Evolutionary conservation across 2,329 filamentous ascomycete genomes (phyloP), one percentile per base, ranked within the genome.

Genomic region (Fusarium sp.): DNA sequence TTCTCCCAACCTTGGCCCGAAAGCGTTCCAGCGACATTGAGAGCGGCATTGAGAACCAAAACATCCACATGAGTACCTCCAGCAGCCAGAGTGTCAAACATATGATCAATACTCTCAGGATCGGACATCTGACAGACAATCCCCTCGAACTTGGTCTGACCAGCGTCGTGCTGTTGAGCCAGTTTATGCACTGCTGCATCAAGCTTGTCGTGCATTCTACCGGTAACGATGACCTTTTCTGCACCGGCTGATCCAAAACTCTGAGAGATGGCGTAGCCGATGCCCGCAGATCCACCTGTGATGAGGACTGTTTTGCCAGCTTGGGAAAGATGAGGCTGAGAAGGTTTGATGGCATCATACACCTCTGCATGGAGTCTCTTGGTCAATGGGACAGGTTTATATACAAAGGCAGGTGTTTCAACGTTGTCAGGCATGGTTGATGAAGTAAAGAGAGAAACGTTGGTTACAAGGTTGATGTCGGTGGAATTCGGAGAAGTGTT

Each of bases 261-360:
- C 16, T 23, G 12, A 2, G 57, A 53, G 8, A 24, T 61, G 8
- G 37, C 35, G 6, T 41, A 58, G 2, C 57, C 35, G 3, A 61
- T 61, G 5, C 53, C 53, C 1, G 20, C 11, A 10, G 57, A 42
- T 9, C 42, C 53, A 13, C 53, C 53, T 6, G 57, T 61, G 16
- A 61, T 21, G 12, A 49, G 42, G 3, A 59, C 18, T 1, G 35
- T 61, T 18, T 12, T 61, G 3, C 42, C 53, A 21, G 20, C 13
- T 31, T 61, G 57, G 5, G 42, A 61, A 4, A 61, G 3, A 1
- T 10, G 23, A 13, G 53, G 20, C 13, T 21, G 18, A 28, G 42
- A 42, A 18, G 53, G 29, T 3, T 33, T 5, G 6, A 58, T 59
- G 13, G 35, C 35, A 6, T 16, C 26, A 9, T 52, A 57, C 6